Evolutionary conservation across 73 alveolate species (phyloP).

Genomic region (Symbiodinium natans): DNA sequence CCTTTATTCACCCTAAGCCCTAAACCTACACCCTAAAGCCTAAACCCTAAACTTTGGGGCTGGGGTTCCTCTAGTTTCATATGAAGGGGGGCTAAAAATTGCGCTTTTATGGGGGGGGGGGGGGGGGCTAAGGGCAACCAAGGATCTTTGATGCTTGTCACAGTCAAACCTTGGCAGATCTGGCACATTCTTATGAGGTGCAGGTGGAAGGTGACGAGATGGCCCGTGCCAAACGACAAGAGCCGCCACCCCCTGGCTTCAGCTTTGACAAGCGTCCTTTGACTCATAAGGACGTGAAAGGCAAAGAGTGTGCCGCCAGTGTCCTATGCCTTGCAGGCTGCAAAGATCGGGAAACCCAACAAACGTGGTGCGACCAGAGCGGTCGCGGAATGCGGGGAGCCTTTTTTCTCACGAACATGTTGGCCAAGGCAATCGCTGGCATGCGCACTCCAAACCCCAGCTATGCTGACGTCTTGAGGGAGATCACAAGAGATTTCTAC

Average conservation of each 20-base stretch:
- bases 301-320: constrained; percentile 31
- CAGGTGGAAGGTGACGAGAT: constrained; percentile 36
- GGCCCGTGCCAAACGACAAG: constrained; percentile 36
- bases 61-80: no score
- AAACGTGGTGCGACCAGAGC: constrained; percentile 56
- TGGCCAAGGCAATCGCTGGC: constrained; percentile 67
- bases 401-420: constrained; percentile 32
- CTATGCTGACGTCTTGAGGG: constrained; percentile 58
- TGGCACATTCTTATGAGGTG: constrained; percentile 31
- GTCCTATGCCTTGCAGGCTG: constrained; percentile 55
- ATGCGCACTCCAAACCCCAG: constrained; percentile 62
- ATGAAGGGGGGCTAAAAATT: no score
- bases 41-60: no score
- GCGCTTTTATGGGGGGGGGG: no score
- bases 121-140: no score
- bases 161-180: constrained; percentile 33
- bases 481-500: constrained; percentile 46
- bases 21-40: no score
- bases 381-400: constrained; percentile 45
- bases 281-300: constrained; percentile 28
- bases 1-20: no score
- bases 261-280: constrained; percentile 47
- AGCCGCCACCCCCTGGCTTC: constrained; percentile 63
- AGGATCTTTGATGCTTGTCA: constrained; percentile 60
- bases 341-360: constrained; percentile 55